These are phyloP conservation scores for Kwoniella shandongensis DNA, from an alignment of 768 basidiomycete genomes.

Conservation along the genomic window DNA sequence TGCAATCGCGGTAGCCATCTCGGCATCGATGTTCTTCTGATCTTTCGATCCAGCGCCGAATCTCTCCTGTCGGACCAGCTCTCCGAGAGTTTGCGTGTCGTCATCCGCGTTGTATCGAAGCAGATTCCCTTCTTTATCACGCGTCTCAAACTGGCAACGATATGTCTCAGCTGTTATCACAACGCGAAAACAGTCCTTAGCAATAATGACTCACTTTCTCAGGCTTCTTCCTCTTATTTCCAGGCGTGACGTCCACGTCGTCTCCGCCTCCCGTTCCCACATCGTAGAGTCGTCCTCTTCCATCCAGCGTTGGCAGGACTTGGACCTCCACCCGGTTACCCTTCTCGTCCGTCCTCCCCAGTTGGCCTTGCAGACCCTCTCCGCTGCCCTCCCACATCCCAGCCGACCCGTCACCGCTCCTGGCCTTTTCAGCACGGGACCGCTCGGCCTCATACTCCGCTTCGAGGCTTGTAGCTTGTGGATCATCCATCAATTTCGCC, in stretches of 20 bases:
- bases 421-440: conserved; percentile 55
- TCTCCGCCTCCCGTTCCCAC: conserved; percentile 69
- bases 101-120: conserved; percentile 88
- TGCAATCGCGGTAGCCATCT: conserved; percentile 84
- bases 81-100: conserved; percentile 77
- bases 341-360: conserved; percentile 43
- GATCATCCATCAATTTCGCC: conserved; percentile 80
- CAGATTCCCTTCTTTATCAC: conserved; percentile 88
- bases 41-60: conserved; percentile 86
- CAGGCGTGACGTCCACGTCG: conserved; percentile 59
- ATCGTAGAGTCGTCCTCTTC: conserved; percentile 80
- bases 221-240: conserved; percentile 74
- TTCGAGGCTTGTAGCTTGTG: conserved; percentile 75
- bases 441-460: conserved; percentile 75
- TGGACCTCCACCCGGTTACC: conserved; percentile 67
- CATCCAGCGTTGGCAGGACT: conserved; percentile 86
- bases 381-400: conserved; percentile 56
- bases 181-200: background rate
- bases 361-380: conserved; percentile 43
- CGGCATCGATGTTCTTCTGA: conserved; percentile 86
- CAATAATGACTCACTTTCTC: conserved; percentile 60
- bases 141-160: conserved; percentile 70
- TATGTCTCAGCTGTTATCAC: conserved; percentile 7
- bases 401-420: conserved; percentile 27
- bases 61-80: conserved; percentile 88